phyloP scores from a whole-genome alignment of 306 rosid genomes.

The Cicer bijugum region DNA sequence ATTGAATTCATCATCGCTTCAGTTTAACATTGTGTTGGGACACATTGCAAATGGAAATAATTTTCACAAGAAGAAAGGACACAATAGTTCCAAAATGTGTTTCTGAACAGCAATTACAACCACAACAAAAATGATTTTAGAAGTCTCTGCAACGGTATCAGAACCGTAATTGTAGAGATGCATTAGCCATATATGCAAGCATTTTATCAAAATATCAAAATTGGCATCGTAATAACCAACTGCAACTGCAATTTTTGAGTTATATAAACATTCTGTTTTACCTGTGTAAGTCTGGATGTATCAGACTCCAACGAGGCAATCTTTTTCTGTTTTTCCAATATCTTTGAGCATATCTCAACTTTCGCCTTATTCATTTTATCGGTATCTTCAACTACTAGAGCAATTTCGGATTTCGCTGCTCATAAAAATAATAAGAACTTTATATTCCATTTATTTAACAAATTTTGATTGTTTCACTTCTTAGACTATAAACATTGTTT shows the following conservation, averaged over 20 bases:
- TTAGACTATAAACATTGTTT: not conserved
- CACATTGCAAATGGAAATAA: slow-evolving; percentile 11
- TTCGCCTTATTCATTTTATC: slow-evolving; percentile 58
- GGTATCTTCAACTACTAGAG: slow-evolving; percentile 54
- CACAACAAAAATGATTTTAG: too few relatives aligned
- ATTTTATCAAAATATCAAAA: too few relatives aligned
- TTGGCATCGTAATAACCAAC: too few relatives aligned
- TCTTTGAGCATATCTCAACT: slow-evolving; percentile 77
- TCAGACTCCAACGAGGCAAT: slow-evolving; percentile 64
- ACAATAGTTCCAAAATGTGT: not conserved
- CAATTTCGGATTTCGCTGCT: slow-evolving; percentile 67
- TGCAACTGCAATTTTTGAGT: too few relatives aligned
- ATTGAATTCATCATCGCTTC: not conserved
- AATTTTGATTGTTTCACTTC: not conserved
- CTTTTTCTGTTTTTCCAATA: slow-evolving; percentile 68
- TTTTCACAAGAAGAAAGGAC: not conserved
- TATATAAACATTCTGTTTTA: slow-evolving; percentile 14
- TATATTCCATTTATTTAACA: not conserved
- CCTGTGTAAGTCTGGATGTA: slow-evolving; percentile 74
- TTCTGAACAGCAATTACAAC: too few relatives aligned
- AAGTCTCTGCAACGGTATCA: too few relatives aligned
- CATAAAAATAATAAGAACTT: not conserved
- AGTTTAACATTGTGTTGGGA: not conserved
- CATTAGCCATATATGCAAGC: too few relatives aligned
- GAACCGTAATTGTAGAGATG: too few relatives aligned